Base-by-base conservation (phyloP, 108 stramenopile species). In the Cylindrotheca closterium region DNA sequence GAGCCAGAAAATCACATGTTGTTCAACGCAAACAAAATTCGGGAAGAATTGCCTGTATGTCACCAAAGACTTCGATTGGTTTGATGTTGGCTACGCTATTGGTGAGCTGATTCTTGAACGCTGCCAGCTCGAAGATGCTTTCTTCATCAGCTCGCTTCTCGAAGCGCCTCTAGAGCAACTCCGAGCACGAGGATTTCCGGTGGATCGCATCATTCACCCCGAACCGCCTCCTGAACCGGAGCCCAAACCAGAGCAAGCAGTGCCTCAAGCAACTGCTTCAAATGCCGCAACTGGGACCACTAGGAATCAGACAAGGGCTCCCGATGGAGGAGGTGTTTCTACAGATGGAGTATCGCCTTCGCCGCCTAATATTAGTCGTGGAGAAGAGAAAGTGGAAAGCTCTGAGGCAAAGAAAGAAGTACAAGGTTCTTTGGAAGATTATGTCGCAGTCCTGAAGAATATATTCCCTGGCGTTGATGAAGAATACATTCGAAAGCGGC, bases 61-160 rank as follows among this genome's bases (percentile, higher is more conserved):
- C 4, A 87, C 86, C 1, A 29, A 58, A 30, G 63, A 84, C 37
- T 86, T 84, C 25, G 86, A 88, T 51, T 80, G 76, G 74, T 91
- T 91, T 69, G 89, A 91, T 71, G 84, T 91, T 12, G 89, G 86
- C 3, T 75, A 70, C 32, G 80, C 80, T 1, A 75, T 91, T 54
- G 89, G 89, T 24, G 80, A 68, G 48, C 54, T 91, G 15, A 87
- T 91, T 51, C 68, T 91, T 10, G 51, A 86, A 50, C 73, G 85
- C 15, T 91, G 89, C 54, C 79, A 86, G 55, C 58, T 91, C 23
- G 86, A 91, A 48, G 86, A 91, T 65, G 82, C 82, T 3, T 86
- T 91, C 58, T 84, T 91, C 55, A 70, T 91, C 19, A 78, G 79
- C 30, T 81, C 79, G 24, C 51, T 91, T 12, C 65, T 91, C 5